phyloP scores from a whole-genome alignment of 164 flowering plant species.

The Litsea cubeba region DNA sequence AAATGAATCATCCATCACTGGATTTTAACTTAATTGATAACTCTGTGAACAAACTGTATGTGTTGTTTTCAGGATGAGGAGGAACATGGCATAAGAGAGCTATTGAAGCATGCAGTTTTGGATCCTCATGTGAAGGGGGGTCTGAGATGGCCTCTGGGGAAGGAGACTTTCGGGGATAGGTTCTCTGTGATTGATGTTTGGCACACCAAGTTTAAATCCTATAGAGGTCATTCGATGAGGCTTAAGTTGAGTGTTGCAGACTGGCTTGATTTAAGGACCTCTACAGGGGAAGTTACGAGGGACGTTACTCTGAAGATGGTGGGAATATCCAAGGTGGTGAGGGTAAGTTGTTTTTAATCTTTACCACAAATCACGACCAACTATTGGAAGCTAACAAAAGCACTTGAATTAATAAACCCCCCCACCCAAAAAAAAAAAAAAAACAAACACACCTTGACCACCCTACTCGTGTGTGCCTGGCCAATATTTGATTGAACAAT shows the following conservation, averaged over 20 bases:
- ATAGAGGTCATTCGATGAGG: slow-evolving; percentile 25
- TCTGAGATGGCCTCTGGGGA: slow-evolving; percentile 56
- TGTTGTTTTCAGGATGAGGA: slow-evolving; percentile 40
- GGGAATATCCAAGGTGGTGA: slow-evolving; percentile 19
- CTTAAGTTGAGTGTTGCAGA: slow-evolving; percentile 45
- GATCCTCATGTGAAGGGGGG: slow-evolving; percentile 52
- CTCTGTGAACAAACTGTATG: neutral
- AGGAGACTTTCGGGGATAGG: slow-evolving; percentile 34
- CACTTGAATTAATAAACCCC: neutral
- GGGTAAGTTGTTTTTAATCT: slow-evolving; percentile 20
- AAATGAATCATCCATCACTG: neutral
- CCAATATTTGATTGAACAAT: no score
- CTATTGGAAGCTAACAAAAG: neutral
- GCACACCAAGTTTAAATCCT: slow-evolving; percentile 38
- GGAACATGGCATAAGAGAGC: slow-evolving; percentile 24
- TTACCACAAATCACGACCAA: neutral
- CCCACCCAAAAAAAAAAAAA: no score
- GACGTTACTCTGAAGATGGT: slow-evolving; percentile 43
- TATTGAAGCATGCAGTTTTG: slow-evolving; percentile 40
- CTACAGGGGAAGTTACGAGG: slow-evolving; percentile 34
- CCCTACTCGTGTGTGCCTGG: no score
- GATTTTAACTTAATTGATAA: neutral
- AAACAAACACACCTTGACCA: no score
- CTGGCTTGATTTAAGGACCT: slow-evolving; percentile 40
- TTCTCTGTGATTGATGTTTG: slow-evolving; percentile 37